Conservation (phyloP, 805 yeast species). For the Saturnispora mendoncae region DNA sequence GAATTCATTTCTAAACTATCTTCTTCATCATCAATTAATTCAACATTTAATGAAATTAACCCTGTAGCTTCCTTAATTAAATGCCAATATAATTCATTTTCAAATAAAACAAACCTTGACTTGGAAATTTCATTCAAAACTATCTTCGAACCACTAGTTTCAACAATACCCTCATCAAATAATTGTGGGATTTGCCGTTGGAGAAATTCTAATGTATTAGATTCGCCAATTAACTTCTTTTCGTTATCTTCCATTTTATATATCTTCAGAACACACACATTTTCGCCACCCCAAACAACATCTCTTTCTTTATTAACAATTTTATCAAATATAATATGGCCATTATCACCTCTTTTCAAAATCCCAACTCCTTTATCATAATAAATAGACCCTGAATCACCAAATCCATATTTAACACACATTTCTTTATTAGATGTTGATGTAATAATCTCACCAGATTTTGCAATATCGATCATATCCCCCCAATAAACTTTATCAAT, state of each 20-base stretch:
- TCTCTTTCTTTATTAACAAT: slow-evolving; percentile 28
- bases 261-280: slow-evolving; percentile 51
- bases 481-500: slow-evolving; percentile 68
- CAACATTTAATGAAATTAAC: slow-evolving; percentile 61
- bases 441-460: slow-evolving; percentile 53
- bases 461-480: slow-evolving; percentile 34
- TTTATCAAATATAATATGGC: slow-evolving; percentile 35
- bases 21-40: slow-evolving; percentile 32
- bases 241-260: slow-evolving; percentile 16
- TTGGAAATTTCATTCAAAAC: slow-evolving; percentile 49
- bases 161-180: slow-evolving; percentile 2
- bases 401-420: slow-evolving; percentile 85
- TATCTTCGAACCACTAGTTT: slow-evolving; percentile 12
- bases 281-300: slow-evolving; percentile 28
- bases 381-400: slow-evolving; percentile 79
- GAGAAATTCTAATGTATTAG: slow-evolving; percentile 8
- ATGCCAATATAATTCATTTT: slow-evolving; percentile 79
- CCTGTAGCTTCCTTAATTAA: slow-evolving; percentile 66
- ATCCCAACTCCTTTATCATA: slow-evolving; percentile 69
- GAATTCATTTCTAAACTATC: slow-evolving; percentile 27
- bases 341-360: slow-evolving; percentile 40
- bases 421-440: slow-evolving; percentile 39
- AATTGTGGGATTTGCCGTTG: neutral
- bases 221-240: slow-evolving; percentile 10
- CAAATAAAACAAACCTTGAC: slow-evolving; percentile 73